Base-by-base conservation (phyloP, 345 rosid species). In the Rhizophora apiculata region DNA sequence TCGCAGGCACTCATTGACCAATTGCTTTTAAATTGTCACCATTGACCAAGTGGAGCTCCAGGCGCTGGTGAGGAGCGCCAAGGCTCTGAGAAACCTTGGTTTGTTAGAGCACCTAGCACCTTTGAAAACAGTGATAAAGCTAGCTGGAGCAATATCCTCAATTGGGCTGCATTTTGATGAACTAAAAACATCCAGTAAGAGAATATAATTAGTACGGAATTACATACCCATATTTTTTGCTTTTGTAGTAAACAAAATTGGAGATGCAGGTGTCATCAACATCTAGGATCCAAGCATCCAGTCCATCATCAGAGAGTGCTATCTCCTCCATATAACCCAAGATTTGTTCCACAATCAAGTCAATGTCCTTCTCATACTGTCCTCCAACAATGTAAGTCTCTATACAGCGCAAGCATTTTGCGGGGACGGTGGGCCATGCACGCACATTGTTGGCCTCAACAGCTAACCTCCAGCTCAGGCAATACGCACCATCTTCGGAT, bases 231-330 rank as follows among this genome's bases (percentile, higher is more conserved):
- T 78, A 89, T 83, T 92, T 76, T 78, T 83, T 92, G 13, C 80
- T 82, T 59, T 78, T 74, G 81, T 95, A 95, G 80, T 87, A 92
- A 49, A 83, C 67, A 71, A 85, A 59, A 63, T 95, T 95, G 24
- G 97, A 90, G 70, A 95, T 54, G 88, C 96, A 90, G 9, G 99
- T 95, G 70, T 95, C 99, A 61, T 95, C 97, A 48, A 95, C 80
- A 39, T 95, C 99, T 5, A 95, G 80, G 73, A 95, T 75, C 96
- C 97, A 95, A 37, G 97, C 96, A 53, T 95, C 96, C 87, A 81
- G 29, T 54, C 90, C 89, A 69, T 90, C 96, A 2, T 30, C 68
- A 11, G 81, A 74, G 20, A 82, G 30, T 6, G 22, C 62, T 21
- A 88, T 71, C 39, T 66, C 80, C 18, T 60, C 34, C 10, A 77